Evolutionary conservation across 495 filamentous ascomycete genomes (phyloP).

Genomic region (Aspergillus steynii): DNA sequence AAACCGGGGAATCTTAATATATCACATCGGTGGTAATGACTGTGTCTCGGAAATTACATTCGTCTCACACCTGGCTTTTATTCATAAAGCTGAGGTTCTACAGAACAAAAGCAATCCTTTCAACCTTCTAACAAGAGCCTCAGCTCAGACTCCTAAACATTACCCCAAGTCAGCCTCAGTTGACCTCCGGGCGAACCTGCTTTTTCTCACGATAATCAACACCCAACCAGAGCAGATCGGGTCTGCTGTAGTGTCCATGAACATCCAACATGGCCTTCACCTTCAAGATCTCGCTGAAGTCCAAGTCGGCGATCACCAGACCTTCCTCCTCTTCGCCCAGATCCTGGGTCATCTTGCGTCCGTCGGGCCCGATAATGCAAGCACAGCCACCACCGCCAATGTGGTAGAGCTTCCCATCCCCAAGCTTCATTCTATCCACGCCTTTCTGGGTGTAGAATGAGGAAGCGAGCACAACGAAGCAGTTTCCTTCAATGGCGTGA

Average conservation of each 20-base stretch:
- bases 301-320: constrained; percentile 34
- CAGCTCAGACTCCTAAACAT: no score
- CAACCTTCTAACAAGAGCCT: no score
- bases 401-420: constrained; percentile 21
- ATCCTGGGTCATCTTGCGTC: constrained; percentile 22
- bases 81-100: no score
- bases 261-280: constrained; percentile 32
- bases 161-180: no score
- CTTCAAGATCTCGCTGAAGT: constrained; percentile 28
- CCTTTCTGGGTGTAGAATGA: background rate
- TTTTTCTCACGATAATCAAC: constrained; percentile 22
- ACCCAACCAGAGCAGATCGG: constrained; percentile 28
- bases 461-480: constrained; percentile 18
- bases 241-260: constrained; percentile 34
- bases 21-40: no score
- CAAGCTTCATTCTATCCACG: constrained; percentile 28
- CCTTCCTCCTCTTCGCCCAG: constrained; percentile 25
- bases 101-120: no score
- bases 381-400: constrained; percentile 32
- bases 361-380: constrained; percentile 35
- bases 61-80: no score
- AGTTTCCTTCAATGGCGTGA: constrained; percentile 25
- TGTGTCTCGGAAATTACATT: no score
- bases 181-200: background rate
- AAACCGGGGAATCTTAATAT: no score